A percentile compares a stretch with the other conserved stretches of the same genome.
phyloP scores from a whole-genome alignment of 202 grass and related monocot species.

The Bolboschoenoplectus hybrid region DNA sequence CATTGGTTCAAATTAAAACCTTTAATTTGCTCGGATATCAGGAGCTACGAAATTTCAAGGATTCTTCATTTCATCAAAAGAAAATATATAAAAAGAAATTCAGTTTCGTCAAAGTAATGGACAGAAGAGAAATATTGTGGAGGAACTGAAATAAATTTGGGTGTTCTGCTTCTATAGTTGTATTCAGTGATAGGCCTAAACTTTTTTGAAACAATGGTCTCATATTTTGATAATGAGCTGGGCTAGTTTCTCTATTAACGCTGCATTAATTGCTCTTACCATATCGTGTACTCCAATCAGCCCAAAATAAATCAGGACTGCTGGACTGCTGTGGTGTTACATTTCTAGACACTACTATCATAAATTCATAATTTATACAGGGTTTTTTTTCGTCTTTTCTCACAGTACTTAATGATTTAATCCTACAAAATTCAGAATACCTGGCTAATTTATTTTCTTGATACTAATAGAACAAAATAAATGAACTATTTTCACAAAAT shows the following conservation, averaged over 20 bases:
- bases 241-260: not conserved
- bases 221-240: not conserved
- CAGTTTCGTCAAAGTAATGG: not conserved
- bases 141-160: not conserved
- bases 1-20: not conserved
- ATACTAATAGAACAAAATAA: not conserved
- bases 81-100: not conserved
- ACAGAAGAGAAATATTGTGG: not conserved
- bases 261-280: too few relatives aligned
- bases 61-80: not conserved
- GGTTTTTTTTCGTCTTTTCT: too few relatives aligned
- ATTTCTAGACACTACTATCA: not conserved
- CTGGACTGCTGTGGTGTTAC: not conserved
- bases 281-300: not conserved
- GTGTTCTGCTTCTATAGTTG: not conserved
- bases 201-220: not conserved
- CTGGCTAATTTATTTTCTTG: not conserved
- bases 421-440: not conserved
- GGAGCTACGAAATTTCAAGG: not conserved
- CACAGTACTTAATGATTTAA: not conserved
- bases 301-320: not conserved
- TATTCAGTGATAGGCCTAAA: not conserved
- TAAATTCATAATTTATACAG: not conserved
- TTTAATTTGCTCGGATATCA: not conserved
- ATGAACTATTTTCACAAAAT: not conserved